Conservation (phyloP, 1,284 basidiomycete species). For the Rhodotorula sp. region DNA sequence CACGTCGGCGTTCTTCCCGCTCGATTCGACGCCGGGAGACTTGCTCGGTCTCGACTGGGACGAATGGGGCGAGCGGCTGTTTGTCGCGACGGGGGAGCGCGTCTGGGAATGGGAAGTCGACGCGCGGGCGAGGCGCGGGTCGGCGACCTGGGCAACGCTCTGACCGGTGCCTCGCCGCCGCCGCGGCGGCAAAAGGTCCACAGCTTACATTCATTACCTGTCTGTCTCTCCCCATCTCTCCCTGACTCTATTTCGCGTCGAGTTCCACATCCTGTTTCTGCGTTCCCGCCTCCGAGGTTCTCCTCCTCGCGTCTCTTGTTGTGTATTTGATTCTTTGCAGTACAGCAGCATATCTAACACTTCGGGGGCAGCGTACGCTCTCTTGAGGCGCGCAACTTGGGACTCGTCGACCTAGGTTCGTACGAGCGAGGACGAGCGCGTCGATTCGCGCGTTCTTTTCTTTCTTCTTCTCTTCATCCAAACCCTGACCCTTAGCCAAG, state of each 20-base stretch:
- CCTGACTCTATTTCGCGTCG: too few relatives aligned
- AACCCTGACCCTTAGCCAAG: not conserved
- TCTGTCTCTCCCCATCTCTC: too few relatives aligned
- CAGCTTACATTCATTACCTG: too few relatives aligned
- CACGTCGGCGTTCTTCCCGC: constrained; percentile 28
- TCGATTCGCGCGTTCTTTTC: not conserved
- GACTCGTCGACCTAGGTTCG: not conserved
- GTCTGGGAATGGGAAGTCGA: constrained; percentile 40
- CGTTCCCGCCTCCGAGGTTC: too few relatives aligned
- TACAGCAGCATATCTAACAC: too few relatives aligned
- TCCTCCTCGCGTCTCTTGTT: too few relatives aligned
- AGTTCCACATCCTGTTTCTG: too few relatives aligned
- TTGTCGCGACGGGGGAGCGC: constrained; percentile 28
- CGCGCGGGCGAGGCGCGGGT: constrained; percentile 16
- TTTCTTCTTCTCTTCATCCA: not conserved
- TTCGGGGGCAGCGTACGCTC: too few relatives aligned
- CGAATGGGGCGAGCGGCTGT: constrained; percentile 28
- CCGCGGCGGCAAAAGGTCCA: too few relatives aligned
- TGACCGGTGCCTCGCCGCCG: not conserved
- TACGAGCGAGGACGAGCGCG: not conserved
- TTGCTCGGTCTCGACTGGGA: constrained; percentile 37
- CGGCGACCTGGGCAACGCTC: constrained; percentile 6
- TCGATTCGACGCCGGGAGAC: constrained; percentile 25
- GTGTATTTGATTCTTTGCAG: too few relatives aligned
- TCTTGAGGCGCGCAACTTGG: too few relatives aligned